These are phyloP conservation scores for Trichoderma sp. DNA, from an alignment of 2,329 filamentous ascomycete genomes.

Conservation along the genomic window DNA sequence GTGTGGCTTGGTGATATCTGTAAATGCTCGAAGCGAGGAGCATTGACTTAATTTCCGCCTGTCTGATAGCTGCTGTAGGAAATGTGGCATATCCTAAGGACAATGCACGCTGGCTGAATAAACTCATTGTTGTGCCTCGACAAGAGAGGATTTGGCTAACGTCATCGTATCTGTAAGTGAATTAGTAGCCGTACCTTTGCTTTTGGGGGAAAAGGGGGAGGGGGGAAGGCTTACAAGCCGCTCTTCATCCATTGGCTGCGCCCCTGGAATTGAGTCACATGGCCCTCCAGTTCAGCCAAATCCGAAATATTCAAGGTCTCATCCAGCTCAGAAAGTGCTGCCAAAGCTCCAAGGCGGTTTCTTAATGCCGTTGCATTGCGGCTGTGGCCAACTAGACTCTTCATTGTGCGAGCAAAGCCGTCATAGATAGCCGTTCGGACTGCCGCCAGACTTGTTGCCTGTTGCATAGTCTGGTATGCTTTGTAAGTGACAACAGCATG, in stretches of 20 bases:
- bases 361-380: constrained; percentile 58
- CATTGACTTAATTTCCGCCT: constrained; percentile 77
- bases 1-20: constrained; percentile 77
- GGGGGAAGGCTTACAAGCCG: constrained; percentile 63
- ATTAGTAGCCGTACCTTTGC: constrained; percentile 27
- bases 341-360: constrained; percentile 64
- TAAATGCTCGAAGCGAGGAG: constrained; percentile 75
- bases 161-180: constrained; percentile 65
- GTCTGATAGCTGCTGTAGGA: constrained; percentile 64
- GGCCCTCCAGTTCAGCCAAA: constrained; percentile 61
- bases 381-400: constrained; percentile 54
- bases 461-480: constrained; percentile 77
- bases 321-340: constrained; percentile 78
- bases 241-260: constrained; percentile 81
- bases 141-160: constrained; percentile 80
- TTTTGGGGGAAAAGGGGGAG: background rate
- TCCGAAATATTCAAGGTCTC: constrained; percentile 70
- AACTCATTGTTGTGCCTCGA: constrained; percentile 79
- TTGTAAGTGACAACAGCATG: constrained; percentile 75
- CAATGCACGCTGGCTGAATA: constrained; percentile 70
- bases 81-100: constrained; percentile 66
- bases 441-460: constrained; percentile 59
- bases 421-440: constrained; percentile 65
- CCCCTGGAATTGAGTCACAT: constrained; percentile 65
- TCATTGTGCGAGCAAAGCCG: constrained; percentile 65